Evolutionary conservation across 108 stramenopile species (phyloP), one percentile per base, ranked within the genome.

Genomic region (Aurantiochytrium sp.): DNA sequence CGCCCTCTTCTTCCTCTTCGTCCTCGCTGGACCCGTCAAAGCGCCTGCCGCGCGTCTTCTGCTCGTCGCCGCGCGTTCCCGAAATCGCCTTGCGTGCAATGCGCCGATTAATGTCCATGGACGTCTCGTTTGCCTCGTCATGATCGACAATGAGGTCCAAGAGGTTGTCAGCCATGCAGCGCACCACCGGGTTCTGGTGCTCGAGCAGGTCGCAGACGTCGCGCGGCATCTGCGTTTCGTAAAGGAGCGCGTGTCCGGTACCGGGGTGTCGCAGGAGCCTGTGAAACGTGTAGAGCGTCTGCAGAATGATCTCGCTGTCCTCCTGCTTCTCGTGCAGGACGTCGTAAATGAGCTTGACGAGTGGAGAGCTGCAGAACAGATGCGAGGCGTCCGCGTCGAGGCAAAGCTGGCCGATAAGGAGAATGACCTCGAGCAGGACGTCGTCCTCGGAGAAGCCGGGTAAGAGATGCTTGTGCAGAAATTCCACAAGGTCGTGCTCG

Each of bases 381-480:
- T 42, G 55, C n/a, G 88, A 87, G 8, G 85, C 55, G 21, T 55
- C 39, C 55, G 45, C 88, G 19, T 86, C 85, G n/a, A 55, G 34
- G 45, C 85, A 89, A 17, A 89, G 32, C 42, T 89, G 88, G 24
- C 85, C 73, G 0, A 86, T 30, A 10, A 90, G 21, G n/a, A 65
- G 19, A 3, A 86, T 17, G 0, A 30, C 52, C 88, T 94, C 94
- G 12, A 94, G 65, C 2, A 92, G 54, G 4, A 94, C 68, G 69
- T 94, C 94, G 39, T 92, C 87, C 55, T 94, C 89, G 8, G 93
- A 65, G 92, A 93, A 91, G 36, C 94, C 94, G 4, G 94, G 93
- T 5, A 92, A 69, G 36, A 94, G 89, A 4, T 92, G 85, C 89
- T 91, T 91, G n/a, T 90, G 34, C n/a, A 94, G n/a, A 68, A 94